A percentile compares a stretch with the other conserved stretches of the same genome.
These are phyloP conservation scores for Lagenaria siceraria DNA, from an alignment of 306 rosid species.

Conservation along the genomic window DNA sequence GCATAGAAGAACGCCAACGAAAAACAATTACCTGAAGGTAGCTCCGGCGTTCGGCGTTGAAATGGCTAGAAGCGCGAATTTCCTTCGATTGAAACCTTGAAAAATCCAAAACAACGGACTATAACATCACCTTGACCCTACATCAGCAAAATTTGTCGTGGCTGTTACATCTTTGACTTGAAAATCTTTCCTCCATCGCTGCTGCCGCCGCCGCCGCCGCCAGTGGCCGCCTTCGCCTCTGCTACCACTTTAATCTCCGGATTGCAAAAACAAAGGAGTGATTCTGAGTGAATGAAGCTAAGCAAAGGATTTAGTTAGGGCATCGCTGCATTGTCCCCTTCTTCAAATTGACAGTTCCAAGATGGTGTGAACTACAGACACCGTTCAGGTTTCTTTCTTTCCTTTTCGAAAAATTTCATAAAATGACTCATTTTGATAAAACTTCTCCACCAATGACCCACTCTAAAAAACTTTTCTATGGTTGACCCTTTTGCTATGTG, in stretches of 20 bases:
- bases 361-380: not conserved
- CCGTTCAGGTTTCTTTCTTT: not conserved
- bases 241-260: not conserved
- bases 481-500: too few relatives aligned
- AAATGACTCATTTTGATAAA: too few relatives aligned
- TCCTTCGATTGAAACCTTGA: not conserved
- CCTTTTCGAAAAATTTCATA: too few relatives aligned
- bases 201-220: not conserved
- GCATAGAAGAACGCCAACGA: not conserved
- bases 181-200: not conserved
- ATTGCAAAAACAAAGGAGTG: not conserved
- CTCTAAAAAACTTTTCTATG: too few relatives aligned
- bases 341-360: not conserved
- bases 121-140: not conserved
- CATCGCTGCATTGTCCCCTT: not conserved
- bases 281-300: not conserved
- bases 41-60: not conserved
- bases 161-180: not conserved
- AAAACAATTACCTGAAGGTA: not conserved
- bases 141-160: not conserved
- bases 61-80: not conserved
- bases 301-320: not conserved
- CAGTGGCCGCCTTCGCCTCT: not conserved
- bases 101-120: not conserved
- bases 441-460: too few relatives aligned